Evolutionary conservation across 202 grass and related monocot species (phyloP), one percentile per base, ranked within the genome.

Genomic region (Zoysia matrella): DNA sequence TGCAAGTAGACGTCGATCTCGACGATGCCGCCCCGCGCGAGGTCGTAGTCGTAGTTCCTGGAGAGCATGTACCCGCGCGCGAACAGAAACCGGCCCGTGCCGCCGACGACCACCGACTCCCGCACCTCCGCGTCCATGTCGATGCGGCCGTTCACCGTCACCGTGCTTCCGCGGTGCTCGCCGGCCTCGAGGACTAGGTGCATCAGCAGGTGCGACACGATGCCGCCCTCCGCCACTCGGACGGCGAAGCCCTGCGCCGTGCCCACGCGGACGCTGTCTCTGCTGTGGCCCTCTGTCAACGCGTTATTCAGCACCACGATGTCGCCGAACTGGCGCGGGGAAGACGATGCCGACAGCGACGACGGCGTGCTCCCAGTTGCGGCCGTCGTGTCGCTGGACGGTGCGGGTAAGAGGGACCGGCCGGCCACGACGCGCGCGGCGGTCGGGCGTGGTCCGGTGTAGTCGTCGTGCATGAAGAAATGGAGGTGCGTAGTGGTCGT

Each of bases 171-270:
- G 6, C 16, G 6, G 57, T 60, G 57, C 57, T 60, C 22, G 60
- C 60, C 60, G 60, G 18, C 60, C 7, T 83, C 80, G 5, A 92
- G 10, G 41, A 82, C 83, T 0, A 89, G 60, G 52, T 83, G 70
- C 46, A 89, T 41, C 52, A 40, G 72, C 18, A 89, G 43, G 65
- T 74, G 63, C 39, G 62, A 77, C 47, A 89, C 76, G 7, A 9
- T 3, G 2, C 87, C 83, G 0, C 80, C 16, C 49, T 80, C 69
- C 9, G 82, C 55, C 30, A 36, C 30, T 36, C 30, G 30, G 30
- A 36, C 30, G 30, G 30, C 30, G 30, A 36, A 36, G 30, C 30
- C 30, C 30, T 36, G 30, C 30, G 30, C 30, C 30, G 30, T 36
- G 30, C 30, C 30, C 30, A 36, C 30, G 30, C 30, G 30, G 30